Evolutionary conservation across 768 basidiomycete genomes (phyloP).

Genomic region (Brasilioporus rufonigricans): DNA sequence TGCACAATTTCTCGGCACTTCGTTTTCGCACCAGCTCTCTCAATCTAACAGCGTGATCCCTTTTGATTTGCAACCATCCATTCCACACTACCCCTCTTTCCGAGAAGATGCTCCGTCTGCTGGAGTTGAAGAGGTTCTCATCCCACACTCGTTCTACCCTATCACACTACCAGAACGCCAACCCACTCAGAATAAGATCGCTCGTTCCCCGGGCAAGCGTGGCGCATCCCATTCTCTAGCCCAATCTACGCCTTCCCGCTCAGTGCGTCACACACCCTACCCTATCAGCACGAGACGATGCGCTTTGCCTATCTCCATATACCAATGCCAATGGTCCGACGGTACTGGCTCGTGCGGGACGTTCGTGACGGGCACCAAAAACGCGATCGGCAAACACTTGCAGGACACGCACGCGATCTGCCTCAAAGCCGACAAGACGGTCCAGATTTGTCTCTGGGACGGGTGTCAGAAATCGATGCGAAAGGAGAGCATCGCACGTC

Average conservation of each 20-base stretch:
- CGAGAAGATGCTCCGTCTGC: background rate
- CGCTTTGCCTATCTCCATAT: background rate
- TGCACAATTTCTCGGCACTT: background rate
- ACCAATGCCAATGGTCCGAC: conserved; percentile 16
- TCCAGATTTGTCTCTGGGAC: conserved; percentile 16
- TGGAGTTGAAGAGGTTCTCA: background rate
- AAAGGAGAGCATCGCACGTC: conserved; percentile 26
- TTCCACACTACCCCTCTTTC: background rate
- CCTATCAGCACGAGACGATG: background rate
- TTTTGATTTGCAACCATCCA: background rate
- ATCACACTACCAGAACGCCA: background rate
- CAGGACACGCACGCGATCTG: conserved; percentile 3
- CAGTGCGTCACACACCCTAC: conserved; percentile 8
- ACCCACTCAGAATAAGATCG: background rate
- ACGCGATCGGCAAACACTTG: conserved; percentile 15
- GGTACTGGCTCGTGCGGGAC: background rate
- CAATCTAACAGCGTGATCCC: background rate
- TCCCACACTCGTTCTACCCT: background rate
- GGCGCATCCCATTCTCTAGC: background rate
- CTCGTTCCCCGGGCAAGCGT: background rate
- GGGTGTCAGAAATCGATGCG: conserved; percentile 19
- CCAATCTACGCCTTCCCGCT: background rate
- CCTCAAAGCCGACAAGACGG: conserved; percentile 8
- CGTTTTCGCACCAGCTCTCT: background rate
- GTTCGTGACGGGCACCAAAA: conserved; percentile 1